Evolutionary conservation across 2,329 filamentous ascomycete genomes (phyloP).

Genomic region (Colletotrichum lupini): DNA sequence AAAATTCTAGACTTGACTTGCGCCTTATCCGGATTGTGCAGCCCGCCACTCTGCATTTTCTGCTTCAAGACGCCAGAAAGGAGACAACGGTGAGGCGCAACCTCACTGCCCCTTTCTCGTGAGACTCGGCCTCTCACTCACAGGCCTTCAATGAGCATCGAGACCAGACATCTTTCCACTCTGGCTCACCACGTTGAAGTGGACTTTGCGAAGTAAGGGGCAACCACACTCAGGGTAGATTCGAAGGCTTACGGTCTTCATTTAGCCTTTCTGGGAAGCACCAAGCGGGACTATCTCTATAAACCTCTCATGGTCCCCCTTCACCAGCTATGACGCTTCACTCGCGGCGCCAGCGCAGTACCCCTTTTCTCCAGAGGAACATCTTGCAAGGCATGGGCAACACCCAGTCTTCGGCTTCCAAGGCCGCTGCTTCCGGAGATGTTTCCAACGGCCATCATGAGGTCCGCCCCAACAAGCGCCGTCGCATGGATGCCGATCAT

Average conservation of each 20-base stretch:
- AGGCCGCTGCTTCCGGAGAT: slow-evolving; percentile 47
- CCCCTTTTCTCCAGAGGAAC: slow-evolving; percentile 66
- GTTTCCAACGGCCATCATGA: slow-evolving; percentile 48
- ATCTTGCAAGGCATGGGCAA: slow-evolving; percentile 59
- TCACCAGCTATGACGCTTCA: slow-evolving; percentile 60
- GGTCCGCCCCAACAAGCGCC: slow-evolving; percentile 59
- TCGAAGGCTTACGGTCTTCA: slow-evolving; percentile 11
- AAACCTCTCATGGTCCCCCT: slow-evolving; percentile 40
- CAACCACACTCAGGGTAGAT: not conserved
- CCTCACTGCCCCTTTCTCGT: not conserved
- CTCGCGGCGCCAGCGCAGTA: slow-evolving; percentile 58
- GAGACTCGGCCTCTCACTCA: not conserved
- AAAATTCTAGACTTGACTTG: not conserved
- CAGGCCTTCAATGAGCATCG: slow-evolving; percentile 18
- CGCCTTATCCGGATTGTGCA: not conserved
- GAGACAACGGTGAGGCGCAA: not conserved
- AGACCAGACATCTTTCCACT: slow-evolving; percentile 3
- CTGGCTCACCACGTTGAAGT: slow-evolving; percentile 24
- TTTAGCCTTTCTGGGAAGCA: slow-evolving; percentile 15
- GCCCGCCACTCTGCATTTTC: not conserved
- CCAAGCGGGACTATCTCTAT: slow-evolving; percentile 22
- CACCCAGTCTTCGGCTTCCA: slow-evolving; percentile 52
- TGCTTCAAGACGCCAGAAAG: not conserved
- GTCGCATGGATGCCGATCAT: slow-evolving; percentile 52
- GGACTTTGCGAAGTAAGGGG: slow-evolving; percentile 28